These are phyloP conservation scores for Wickerhamomyces mucosus DNA, from an alignment of 805 yeast species.

Conservation along the genomic window DNA sequence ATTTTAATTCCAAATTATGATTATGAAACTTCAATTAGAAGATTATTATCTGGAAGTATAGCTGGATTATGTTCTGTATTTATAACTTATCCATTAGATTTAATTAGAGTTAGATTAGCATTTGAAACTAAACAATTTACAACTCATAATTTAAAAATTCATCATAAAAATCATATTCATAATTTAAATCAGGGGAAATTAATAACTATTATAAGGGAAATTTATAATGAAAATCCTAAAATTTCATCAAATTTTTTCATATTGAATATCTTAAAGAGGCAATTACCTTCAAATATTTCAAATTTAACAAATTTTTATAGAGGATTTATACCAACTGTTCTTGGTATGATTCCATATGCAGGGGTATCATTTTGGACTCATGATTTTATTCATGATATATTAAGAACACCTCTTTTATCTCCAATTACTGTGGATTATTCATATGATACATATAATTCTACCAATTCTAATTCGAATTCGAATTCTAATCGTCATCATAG, in stretches of 20 bases:
- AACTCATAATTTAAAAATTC: conserved; percentile 9
- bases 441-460: conserved; percentile 1
- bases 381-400: conserved; percentile 80
- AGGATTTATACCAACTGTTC: conserved; percentile 87
- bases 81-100: conserved; percentile 85
- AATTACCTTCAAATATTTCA: conserved; percentile 13
- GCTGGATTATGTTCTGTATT: conserved; percentile 85
- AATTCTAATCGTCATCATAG: conserved; percentile 27
- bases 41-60: conserved; percentile 81
- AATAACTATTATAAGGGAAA: conserved; percentile 14
- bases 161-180: conserved; percentile 16
- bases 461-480: too few species aligned
- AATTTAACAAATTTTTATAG: conserved; percentile 62
- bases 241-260: conserved; percentile 12
- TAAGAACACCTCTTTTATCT: conserved; percentile 51
- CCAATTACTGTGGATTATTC: conserved; percentile 35
- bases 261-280: conserved; percentile 13
- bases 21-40: conserved; percentile 71
- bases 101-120: conserved; percentile 85
- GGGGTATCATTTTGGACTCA: conserved; percentile 96
- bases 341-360: conserved; percentile 97
- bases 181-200: conserved; percentile 22
- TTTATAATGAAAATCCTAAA: conserved; percentile 19
- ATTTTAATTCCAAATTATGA: conserved; percentile 64
- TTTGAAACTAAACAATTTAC: conserved; percentile 51